Base-by-base conservation (phyloP, 2,329 filamentous ascomycete species). In the Ceratocystis eucalypticola region DNA sequence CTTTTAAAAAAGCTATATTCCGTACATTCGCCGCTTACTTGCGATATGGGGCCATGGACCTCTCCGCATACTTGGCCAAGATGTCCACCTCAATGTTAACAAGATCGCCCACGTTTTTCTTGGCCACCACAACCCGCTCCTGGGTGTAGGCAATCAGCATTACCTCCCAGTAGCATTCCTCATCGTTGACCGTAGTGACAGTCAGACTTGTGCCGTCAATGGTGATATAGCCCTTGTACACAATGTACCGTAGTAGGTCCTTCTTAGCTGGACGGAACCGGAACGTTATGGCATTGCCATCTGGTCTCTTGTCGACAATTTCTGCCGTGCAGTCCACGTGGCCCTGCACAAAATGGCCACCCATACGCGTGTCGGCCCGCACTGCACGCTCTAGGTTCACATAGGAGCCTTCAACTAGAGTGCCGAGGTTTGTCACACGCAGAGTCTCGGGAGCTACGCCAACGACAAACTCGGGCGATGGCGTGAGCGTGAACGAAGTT, bases 91-190 rank as follows among this genome's bases (percentile, higher is more conserved):
- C 92, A 45, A 96, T 84, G 73, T 96, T 96, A 69, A 96, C 89
- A 62, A 86, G 83, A 5, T 96, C 90, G 1, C 92, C 91, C 37
- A 82, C 77, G 76, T 83, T 80, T 82, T 96, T 96, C 64, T 79
- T 80, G 1, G 89, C 89, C 69, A 91, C 85, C 17, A 96, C 88
- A 17, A 99, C 87, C 75, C 89, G 89, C 76, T 93, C 90, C 78
- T 97, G 94, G 10, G 94, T 96, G 76, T 99, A 99, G 7, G 89
- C 84, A 75, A 99, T 96, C 69, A 99, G 80, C 94, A 99, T 99
- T 62, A 99, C 88, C 82, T 97, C 94, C 84, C 87, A 96, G 75
- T 91, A 95, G 53, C 88, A 86, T 70, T 85, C 83, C 3, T 74
- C 81, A 75, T 96, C 93, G 72, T 93, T 78, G 37, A 97, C 93